Evolutionary conservation across 2,329 filamentous ascomycete genomes (phyloP).

Genomic region (Ceratocystis destructans): DNA sequence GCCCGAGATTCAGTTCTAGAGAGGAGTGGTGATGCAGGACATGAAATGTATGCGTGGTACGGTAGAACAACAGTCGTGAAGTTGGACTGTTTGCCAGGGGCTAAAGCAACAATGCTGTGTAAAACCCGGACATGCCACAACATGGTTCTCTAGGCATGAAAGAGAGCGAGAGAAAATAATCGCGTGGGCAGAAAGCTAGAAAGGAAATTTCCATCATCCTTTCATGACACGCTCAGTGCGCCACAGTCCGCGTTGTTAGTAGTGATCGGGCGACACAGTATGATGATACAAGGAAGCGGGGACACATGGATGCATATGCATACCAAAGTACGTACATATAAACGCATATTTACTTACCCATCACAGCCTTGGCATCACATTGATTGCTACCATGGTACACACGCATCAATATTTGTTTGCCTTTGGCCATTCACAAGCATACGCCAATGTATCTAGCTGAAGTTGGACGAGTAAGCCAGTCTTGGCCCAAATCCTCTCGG

Average conservation of each 20-base stretch:
- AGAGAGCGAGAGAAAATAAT: too few relatives aligned
- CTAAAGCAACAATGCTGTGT: neutral
- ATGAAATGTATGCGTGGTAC: neutral
- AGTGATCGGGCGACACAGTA: too few relatives aligned
- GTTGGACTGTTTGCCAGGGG: too few relatives aligned
- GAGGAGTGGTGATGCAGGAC: neutral
- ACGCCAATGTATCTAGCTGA: neutral
- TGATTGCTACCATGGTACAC: neutral
- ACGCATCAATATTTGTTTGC: neutral
- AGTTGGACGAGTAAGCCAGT: neutral
- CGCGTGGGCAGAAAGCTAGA: too few relatives aligned
- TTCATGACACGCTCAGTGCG: too few relatives aligned
- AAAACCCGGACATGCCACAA: too few relatives aligned
- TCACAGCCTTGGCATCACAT: neutral
- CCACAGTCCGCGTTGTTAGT: too few relatives aligned
- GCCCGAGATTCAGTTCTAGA: neutral
- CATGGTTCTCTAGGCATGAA: too few relatives aligned
- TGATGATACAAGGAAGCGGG: too few relatives aligned
- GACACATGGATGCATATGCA: neutral
- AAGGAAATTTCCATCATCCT: too few relatives aligned
- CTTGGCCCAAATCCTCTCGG: neutral
- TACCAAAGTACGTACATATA: neutral
- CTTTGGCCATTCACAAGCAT: neutral
- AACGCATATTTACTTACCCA: neutral
- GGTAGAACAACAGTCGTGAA: neutral